These are phyloP conservation scores for Camelina hispida DNA, from an alignment of 345 rosid genomes.

Conservation along the genomic window DNA sequence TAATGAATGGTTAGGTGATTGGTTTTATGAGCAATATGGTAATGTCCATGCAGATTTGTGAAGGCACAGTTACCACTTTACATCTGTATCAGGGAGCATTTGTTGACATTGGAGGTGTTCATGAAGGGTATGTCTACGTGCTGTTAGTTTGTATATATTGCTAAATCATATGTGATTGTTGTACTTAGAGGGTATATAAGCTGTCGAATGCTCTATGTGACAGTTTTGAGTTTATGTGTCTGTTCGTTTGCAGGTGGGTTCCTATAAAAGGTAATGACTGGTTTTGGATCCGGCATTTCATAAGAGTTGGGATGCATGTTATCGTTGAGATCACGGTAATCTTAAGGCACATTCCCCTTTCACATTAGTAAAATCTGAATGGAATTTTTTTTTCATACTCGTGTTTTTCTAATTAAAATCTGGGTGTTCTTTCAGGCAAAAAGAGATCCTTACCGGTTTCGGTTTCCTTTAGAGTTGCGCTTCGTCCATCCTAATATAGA, in stretches of 20 bases:
- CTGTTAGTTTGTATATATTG: conserved; percentile 10
- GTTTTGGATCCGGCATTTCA: conserved; percentile 98
- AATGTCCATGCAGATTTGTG: conserved; percentile 71
- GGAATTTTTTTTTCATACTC: not conserved
- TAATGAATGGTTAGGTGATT: not conserved
- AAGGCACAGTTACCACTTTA: conserved; percentile 78
- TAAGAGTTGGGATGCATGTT: conserved; percentile 91
- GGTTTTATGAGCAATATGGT: conserved; percentile 1
- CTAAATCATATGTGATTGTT: not conserved
- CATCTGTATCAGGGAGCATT: conserved; percentile 96
- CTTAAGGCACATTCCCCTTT: conserved; percentile 27
- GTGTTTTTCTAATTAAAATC: not conserved
- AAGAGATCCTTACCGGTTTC: conserved; percentile 87
- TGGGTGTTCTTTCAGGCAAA: conserved; percentile 77
- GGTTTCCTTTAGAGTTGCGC: conserved; percentile 95
- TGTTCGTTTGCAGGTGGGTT: conserved; percentile 73
- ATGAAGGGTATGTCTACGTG: conserved; percentile 73
- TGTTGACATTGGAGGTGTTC: conserved; percentile 94
- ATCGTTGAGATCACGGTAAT: conserved; percentile 91
- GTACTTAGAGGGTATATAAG: not conserved
- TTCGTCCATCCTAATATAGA: conserved; percentile 89
- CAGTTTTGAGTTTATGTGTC: conserved; percentile 6
- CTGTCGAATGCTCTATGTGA: conserved; percentile 2
- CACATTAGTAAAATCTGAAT: conserved; percentile 18
- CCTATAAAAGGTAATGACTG: conserved; percentile 92